phyloP scores from a whole-genome alignment of 2,329 filamentous ascomycete genomes.

The Botrytis paeoniae region DNA sequence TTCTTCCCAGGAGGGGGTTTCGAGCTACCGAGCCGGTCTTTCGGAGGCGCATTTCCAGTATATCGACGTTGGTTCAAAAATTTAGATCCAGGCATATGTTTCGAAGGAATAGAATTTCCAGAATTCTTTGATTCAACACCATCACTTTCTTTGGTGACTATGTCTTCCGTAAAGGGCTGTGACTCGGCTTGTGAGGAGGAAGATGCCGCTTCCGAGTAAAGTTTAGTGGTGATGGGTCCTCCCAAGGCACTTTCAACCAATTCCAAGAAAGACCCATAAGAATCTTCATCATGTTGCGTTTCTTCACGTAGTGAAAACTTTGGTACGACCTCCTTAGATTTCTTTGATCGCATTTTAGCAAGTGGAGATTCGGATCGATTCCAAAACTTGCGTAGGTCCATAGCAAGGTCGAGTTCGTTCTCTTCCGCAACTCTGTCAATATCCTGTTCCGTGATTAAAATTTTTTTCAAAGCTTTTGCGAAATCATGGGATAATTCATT shows the following conservation, averaged over 20 bases:
- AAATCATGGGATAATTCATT: background rate
- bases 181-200: background rate
- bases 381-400: background rate
- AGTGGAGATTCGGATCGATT: background rate
- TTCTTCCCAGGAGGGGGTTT: background rate
- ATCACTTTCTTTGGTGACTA: background rate
- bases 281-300: background rate
- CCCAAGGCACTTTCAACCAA: background rate
- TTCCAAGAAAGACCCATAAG: background rate
- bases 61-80: background rate
- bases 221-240: background rate
- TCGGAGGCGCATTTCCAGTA: background rate
- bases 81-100: fast-evolving
- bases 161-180: too few relatives aligned
- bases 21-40: background rate
- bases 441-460: background rate
- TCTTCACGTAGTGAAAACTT: background rate
- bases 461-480: background rate
- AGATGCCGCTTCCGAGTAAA: background rate
- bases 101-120: background rate
- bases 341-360: background rate
- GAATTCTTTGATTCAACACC: background rate
- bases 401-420: background rate
- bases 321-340: background rate
- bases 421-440: background rate